These are phyloP conservation scores for Pachysandra terminalis DNA, from an alignment of 164 flowering plant genomes.

Conservation along the genomic window DNA sequence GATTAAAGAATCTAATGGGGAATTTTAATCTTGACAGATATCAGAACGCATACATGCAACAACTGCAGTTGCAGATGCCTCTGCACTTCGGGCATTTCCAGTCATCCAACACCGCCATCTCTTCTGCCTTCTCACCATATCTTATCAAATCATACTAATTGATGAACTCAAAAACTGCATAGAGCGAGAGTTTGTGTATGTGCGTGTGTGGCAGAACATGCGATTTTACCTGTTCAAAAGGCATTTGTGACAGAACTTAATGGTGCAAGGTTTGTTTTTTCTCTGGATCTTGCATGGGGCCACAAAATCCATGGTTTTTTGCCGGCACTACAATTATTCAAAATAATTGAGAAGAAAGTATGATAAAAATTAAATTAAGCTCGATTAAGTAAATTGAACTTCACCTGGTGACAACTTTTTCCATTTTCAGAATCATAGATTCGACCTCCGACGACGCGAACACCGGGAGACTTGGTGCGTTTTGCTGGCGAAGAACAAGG, in stretches of 20 bases:
- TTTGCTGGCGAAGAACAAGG: slow-evolving; percentile 15
- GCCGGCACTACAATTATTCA: slow-evolving; percentile 62
- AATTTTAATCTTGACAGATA: neutral
- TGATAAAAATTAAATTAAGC: neutral
- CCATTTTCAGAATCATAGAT: slow-evolving; percentile 61
- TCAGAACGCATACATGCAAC: slow-evolving; percentile 52
- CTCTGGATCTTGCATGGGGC: slow-evolving; percentile 55
- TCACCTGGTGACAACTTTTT: slow-evolving; percentile 77
- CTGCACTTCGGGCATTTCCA: slow-evolving; percentile 93
- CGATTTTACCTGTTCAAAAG: slow-evolving; percentile 64
- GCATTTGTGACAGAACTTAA: slow-evolving; percentile 68
- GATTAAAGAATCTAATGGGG: neutral
- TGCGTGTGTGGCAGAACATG: neutral
- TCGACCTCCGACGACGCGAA: slow-evolving; percentile 41
- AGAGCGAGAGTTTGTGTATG: too few species aligned
- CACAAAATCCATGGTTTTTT: slow-evolving; percentile 57
- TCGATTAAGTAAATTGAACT: neutral
- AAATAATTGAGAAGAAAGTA: neutral
- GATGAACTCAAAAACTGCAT: neutral
- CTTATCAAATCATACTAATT: slow-evolving; percentile 28
- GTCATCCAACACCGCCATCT: slow-evolving; percentile 31
- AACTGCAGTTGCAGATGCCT: slow-evolving; percentile 86
- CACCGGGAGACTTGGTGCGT: slow-evolving; percentile 36
- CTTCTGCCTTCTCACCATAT: slow-evolving; percentile 84
- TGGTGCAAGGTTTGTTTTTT: slow-evolving; percentile 38